Evolutionary conservation across 1,139 yeast genomes (phyloP).

Genomic region (Zhuliangozyma blackwelliae): DNA sequence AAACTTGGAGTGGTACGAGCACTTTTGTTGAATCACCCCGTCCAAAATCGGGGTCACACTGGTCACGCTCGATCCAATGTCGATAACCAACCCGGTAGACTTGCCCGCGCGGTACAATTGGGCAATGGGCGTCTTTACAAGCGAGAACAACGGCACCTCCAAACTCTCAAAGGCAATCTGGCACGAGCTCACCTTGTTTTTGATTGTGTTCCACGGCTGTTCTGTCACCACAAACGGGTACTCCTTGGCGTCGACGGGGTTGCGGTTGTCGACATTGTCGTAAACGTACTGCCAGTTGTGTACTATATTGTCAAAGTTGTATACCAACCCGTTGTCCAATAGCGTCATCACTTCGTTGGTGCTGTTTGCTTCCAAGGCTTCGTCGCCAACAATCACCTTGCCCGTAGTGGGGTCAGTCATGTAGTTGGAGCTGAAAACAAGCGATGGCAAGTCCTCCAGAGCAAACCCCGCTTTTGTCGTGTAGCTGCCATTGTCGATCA

Average conservation of each 20-base stretch:
- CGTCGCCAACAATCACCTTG: slow-evolving; percentile 47
- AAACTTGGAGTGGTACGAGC: slow-evolving; percentile 55
- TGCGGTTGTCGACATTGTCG: slow-evolving; percentile 40
- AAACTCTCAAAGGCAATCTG: slow-evolving; percentile 64
- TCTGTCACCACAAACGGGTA: slow-evolving; percentile 65
- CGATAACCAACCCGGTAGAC: slow-evolving; percentile 64
- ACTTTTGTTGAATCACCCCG: slow-evolving; percentile 61
- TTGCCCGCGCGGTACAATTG: slow-evolving; percentile 67
- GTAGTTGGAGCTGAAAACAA: slow-evolving; percentile 57
- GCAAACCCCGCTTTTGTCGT: slow-evolving; percentile 71
- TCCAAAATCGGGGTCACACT: slow-evolving; percentile 69
- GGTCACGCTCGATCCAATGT: slow-evolving; percentile 58
- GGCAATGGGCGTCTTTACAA: slow-evolving; percentile 67
- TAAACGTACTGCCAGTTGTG: slow-evolving; percentile 60
- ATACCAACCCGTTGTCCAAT: slow-evolving; percentile 60
- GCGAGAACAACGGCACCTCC: slow-evolving; percentile 62
- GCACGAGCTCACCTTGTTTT: slow-evolving; percentile 46
- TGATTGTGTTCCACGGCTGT: slow-evolving; percentile 56
- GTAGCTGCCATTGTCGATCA: slow-evolving; percentile 65
- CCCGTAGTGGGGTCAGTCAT: slow-evolving; percentile 22
- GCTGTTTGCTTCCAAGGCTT: slow-evolving; percentile 38
- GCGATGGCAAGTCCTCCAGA: slow-evolving; percentile 57
- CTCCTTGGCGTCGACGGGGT: slow-evolving; percentile 45
- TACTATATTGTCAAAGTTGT: slow-evolving; percentile 59
- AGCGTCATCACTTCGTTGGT: slow-evolving; percentile 56